Conservation (phyloP, 495 filamentous ascomycete genomes). For the Sphaerosporella brunnea region DNA sequence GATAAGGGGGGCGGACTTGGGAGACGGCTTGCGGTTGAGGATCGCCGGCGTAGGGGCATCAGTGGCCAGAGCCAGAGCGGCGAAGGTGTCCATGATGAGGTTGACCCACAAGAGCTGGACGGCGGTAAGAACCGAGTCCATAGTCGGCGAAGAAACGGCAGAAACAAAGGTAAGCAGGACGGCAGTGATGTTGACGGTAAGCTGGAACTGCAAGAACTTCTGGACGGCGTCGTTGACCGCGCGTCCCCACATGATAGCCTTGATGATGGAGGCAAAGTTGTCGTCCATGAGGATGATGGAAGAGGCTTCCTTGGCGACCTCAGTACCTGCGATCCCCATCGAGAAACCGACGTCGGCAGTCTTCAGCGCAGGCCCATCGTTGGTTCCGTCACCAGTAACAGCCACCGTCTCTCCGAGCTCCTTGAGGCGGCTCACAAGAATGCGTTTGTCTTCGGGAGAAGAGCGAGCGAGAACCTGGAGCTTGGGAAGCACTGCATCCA, state of each 20-base stretch:
- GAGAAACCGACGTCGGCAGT: conserved; percentile 81
- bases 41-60: conserved; percentile 66
- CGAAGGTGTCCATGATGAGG: conserved; percentile 86
- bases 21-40: conserved; percentile 64
- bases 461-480: conserved; percentile 76
- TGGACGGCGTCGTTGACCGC: conserved; percentile 81
- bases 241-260: conserved; percentile 76
- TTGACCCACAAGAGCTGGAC: conserved; percentile 88
- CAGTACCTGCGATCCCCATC: conserved; percentile 80
- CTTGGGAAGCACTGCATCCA: conserved; percentile 52
- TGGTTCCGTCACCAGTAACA: conserved; percentile 78
- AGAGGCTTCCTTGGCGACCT: conserved; percentile 86
- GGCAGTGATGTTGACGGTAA: conserved; percentile 81
- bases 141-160: conserved; percentile 48
- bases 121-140: conserved; percentile 58
- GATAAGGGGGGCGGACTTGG: conserved; percentile 59
- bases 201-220: conserved; percentile 82
- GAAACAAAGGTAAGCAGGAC: conserved; percentile 70
- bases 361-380: conserved; percentile 73
- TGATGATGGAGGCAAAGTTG: conserved; percentile 77
- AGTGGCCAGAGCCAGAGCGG: conserved; percentile 69
- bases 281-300: conserved; percentile 86
- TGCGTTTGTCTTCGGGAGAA: conserved; percentile 73
- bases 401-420: conserved; percentile 63
- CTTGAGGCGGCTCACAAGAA: conserved; percentile 57